Percentiles rank a stretch among this genome's conserved stretches.
phyloP scores from a whole-genome alignment of 257 asterid genomes.

The Nemophila menziesii region DNA sequence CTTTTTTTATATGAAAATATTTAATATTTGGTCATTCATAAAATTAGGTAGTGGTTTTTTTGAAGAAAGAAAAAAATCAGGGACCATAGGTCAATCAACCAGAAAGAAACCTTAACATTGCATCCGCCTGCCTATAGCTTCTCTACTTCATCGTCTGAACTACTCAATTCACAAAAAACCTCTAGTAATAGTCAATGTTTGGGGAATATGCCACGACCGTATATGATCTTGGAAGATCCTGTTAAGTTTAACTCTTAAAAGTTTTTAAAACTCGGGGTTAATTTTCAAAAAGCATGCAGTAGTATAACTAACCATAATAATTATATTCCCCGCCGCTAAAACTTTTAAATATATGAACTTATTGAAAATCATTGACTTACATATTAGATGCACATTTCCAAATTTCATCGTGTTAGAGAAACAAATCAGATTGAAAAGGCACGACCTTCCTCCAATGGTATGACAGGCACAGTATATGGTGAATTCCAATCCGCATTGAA shows the following conservation, averaged over 20 bases:
- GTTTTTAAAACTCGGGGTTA: slow-evolving; percentile 20
- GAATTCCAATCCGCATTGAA: slow-evolving; percentile 87
- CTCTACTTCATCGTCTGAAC: slow-evolving; percentile 22
- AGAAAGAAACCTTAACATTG: slow-evolving; percentile 30
- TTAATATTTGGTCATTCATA: no score
- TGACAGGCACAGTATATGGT: slow-evolving; percentile 54
- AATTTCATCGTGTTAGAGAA: neutral
- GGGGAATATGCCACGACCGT: slow-evolving; percentile 30
- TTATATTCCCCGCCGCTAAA: no score
- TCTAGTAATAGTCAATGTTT: slow-evolving; percentile 25
- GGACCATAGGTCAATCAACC: no score
- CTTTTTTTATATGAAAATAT: no score
- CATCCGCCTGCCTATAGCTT: slow-evolving; percentile 33
- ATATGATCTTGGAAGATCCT: slow-evolving; percentile 19
- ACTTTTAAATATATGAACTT: no score
- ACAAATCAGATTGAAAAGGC: slow-evolving; percentile 26
- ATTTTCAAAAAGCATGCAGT: slow-evolving; percentile 22
- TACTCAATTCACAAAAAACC: slow-evolving; percentile 26
- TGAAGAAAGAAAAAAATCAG: no score
- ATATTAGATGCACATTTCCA: neutral
- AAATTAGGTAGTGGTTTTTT: no score
- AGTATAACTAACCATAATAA: no score
- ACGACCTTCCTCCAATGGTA: slow-evolving; percentile 34
- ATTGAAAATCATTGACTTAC: no score
- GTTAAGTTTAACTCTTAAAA: slow-evolving; percentile 19